phyloP scores from a whole-genome alignment of 257 asterid genomes.

The Solanum okadae region DNA sequence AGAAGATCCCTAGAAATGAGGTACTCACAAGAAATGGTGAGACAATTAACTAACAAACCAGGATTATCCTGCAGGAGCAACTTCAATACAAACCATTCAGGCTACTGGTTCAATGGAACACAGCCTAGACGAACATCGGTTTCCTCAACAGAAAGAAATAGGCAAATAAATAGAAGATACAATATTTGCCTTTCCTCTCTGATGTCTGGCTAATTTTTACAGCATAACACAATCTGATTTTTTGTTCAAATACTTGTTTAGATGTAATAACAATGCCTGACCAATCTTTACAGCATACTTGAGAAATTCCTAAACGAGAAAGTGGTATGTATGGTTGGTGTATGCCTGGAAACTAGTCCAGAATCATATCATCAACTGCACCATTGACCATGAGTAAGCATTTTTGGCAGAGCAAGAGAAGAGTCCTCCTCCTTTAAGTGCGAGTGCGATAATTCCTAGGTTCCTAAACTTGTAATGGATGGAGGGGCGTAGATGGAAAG shows the following conservation, averaged over 20 bases:
- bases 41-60: background rate
- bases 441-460: background rate
- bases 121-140: background rate
- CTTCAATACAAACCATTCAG: background rate
- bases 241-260: background rate
- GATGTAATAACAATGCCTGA: background rate
- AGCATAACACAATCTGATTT: background rate
- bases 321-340: background rate
- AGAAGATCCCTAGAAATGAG: background rate
- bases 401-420: background rate
- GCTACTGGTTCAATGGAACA: background rate
- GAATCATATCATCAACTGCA: background rate
- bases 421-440: background rate
- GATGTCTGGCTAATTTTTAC: conserved; percentile 17
- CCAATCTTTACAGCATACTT: background rate
- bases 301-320: background rate
- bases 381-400: background rate
- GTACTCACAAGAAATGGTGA: background rate
- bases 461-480: background rate
- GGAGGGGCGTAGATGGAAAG: background rate
- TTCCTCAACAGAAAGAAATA: background rate
- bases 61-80: background rate
- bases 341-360: background rate
- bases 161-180: background rate
- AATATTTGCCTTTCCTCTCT: background rate